phyloP scores from a whole-genome alignment of 2,329 filamentous ascomycete genomes.

The Pseudogymnoascus sp. region DNA sequence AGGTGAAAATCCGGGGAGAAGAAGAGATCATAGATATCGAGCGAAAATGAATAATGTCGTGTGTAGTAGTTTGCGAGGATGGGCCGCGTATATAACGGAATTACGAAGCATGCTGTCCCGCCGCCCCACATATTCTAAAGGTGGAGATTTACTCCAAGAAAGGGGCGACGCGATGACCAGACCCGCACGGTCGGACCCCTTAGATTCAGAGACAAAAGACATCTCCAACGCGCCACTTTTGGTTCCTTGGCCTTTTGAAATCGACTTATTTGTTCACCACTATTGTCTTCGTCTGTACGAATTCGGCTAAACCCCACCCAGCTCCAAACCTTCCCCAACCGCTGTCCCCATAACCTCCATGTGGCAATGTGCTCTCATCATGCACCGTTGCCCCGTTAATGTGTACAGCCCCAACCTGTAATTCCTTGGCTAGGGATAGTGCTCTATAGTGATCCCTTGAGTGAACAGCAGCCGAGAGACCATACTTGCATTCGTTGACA shows the following conservation, averaged over 20 bases:
- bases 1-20: not conserved
- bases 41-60: not conserved
- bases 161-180: not conserved
- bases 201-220: not conserved
- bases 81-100: not conserved
- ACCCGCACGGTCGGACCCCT: not conserved
- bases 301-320: constrained; percentile 44
- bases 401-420: constrained; percentile 19
- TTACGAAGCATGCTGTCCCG: not conserved
- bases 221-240: not conserved
- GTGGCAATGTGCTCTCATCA: constrained; percentile 19
- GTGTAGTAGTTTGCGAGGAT: not conserved
- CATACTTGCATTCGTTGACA: constrained; percentile 16
- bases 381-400: constrained; percentile 20
- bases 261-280: constrained; percentile 6
- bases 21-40: not conserved
- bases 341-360: constrained; percentile 20
- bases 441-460: constrained; percentile 10
- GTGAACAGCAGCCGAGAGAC: constrained; percentile 18
- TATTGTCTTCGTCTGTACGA: constrained; percentile 48
- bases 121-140: not conserved
- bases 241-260: not conserved
- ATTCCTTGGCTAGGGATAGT: constrained; percentile 9
- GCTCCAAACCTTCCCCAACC: constrained; percentile 21
- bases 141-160: not conserved